These are phyloP conservation scores for Fraxinus sp. DNA, from an alignment of 305 asterid species.

Conservation along the genomic window DNA sequence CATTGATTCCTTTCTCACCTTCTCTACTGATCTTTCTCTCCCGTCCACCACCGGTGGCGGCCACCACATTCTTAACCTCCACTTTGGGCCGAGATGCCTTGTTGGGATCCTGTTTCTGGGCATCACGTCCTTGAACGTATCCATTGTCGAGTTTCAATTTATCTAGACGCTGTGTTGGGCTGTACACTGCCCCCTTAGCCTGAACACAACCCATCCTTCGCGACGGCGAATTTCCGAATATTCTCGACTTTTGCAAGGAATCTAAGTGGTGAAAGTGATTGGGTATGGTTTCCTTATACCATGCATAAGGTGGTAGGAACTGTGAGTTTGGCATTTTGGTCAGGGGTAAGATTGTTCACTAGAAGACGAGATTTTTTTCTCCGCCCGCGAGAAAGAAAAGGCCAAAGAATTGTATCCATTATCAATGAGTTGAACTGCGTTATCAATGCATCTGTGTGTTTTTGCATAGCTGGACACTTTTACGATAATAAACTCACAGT, in stretches of 20 bases:
- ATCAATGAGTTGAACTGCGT: conserved; percentile 28
- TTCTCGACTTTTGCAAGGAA: conserved; percentile 13
- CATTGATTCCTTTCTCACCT: conserved; percentile 27
- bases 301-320: conserved; percentile 18
- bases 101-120: not conserved
- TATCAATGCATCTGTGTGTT: conserved; percentile 13
- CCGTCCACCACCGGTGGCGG: not conserved
- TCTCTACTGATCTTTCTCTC: not conserved
- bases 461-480: conserved; percentile 11
- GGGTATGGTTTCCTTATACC: not conserved
- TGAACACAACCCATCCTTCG: conserved; percentile 63
- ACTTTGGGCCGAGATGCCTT: conserved; percentile 15
- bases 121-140: conserved; percentile 14
- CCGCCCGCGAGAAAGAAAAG: conserved; percentile 32
- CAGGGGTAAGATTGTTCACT: not conserved
- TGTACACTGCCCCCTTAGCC: conserved; percentile 17
- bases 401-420: conserved; percentile 25
- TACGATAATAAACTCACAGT: conserved; percentile 7
- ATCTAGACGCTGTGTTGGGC: conserved; percentile 31
- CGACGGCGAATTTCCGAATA: conserved; percentile 33
- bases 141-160: conserved; percentile 43
- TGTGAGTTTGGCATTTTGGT: conserved; percentile 5
- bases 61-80: conserved; percentile 10
- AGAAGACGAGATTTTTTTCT: conserved; percentile 24
- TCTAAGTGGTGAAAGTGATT: conserved; percentile 24